Evolutionary conservation across 805 yeast species (phyloP).

Genomic region (Ogataea dorogensis): DNA sequence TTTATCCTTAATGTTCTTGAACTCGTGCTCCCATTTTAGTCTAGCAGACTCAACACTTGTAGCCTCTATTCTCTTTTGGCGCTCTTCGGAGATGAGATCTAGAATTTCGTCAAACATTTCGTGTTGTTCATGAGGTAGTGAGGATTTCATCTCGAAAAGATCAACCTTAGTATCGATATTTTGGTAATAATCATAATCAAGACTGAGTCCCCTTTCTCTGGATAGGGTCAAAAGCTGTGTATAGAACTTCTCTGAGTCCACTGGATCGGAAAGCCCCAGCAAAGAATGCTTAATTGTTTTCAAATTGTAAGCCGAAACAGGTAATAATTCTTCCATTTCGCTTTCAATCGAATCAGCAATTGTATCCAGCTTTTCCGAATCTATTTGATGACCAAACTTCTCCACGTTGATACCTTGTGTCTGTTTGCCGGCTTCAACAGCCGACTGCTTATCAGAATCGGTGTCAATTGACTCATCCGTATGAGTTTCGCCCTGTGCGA

Average conservation of each 20-base stretch:
- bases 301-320: slow-evolving; percentile 78
- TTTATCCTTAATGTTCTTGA: slow-evolving; percentile 45
- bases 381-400: not conserved
- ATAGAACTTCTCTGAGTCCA: slow-evolving; percentile 25
- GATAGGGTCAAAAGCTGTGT: slow-evolving; percentile 20
- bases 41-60: slow-evolving; percentile 82
- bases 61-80: slow-evolving; percentile 76
- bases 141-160: slow-evolving; percentile 64
- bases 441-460: not conserved
- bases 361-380: slow-evolving; percentile 3
- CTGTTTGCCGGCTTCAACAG: not conserved
- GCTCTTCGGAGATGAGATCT: slow-evolving; percentile 65
- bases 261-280: slow-evolving; percentile 42
- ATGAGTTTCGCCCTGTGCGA: slow-evolving; percentile 1
- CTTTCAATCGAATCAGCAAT: slow-evolving; percentile 49
- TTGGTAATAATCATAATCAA: slow-evolving; percentile 20
- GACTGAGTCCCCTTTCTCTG: slow-evolving; percentile 22
- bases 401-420: not conserved
- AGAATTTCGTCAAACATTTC: slow-evolving; percentile 62
- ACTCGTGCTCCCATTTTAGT: slow-evolving; percentile 84
- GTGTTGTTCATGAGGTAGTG: slow-evolving; percentile 47
- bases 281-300: slow-evolving; percentile 76
- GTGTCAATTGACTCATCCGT: not conserved
- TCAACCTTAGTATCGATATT: slow-evolving; percentile 33
- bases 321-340: slow-evolving; percentile 48